Evolutionary conservation across 345 rosid genomes (phyloP).

Genomic region (Hevea brasiliensis): DNA sequence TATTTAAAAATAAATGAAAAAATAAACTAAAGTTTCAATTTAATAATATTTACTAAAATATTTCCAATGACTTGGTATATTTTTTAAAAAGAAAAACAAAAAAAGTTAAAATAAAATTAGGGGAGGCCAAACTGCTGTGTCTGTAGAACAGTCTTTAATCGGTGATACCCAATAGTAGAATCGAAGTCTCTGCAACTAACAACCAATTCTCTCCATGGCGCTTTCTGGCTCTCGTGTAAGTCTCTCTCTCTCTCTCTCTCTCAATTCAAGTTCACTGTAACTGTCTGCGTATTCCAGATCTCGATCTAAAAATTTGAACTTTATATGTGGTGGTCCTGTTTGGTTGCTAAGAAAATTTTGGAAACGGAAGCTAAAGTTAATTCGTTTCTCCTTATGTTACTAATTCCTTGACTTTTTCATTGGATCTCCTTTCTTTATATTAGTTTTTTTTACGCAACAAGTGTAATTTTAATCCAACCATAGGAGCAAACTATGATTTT

Average conservation of each 20-base stretch:
- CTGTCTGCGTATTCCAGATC: neutral
- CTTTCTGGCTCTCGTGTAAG: slow-evolving; percentile 13
- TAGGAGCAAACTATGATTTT: neutral
- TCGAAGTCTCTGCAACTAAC: neutral
- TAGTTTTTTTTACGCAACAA: neutral
- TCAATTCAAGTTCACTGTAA: neutral
- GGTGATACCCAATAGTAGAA: too few species aligned
- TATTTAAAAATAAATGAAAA: too few species aligned
- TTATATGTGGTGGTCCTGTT: neutral
- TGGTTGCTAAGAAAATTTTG: neutral
- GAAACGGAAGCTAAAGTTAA: neutral
- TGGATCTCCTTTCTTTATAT: neutral
- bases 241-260: neutral
- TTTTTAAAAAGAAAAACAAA: too few species aligned
- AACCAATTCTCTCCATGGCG: neutral
- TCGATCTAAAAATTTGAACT: neutral
- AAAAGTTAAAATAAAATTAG: too few species aligned
- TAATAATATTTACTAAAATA: too few species aligned
- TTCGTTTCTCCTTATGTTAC: neutral
- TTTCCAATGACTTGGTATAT: too few species aligned
- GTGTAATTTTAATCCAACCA: neutral
- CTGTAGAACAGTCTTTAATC: too few species aligned
- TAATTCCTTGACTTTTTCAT: neutral
- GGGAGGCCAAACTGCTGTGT: neutral
- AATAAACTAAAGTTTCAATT: too few species aligned